These are phyloP conservation scores for Arabidopsis suecica DNA, from an alignment of 345 rosid species.

Conservation along the genomic window DNA sequence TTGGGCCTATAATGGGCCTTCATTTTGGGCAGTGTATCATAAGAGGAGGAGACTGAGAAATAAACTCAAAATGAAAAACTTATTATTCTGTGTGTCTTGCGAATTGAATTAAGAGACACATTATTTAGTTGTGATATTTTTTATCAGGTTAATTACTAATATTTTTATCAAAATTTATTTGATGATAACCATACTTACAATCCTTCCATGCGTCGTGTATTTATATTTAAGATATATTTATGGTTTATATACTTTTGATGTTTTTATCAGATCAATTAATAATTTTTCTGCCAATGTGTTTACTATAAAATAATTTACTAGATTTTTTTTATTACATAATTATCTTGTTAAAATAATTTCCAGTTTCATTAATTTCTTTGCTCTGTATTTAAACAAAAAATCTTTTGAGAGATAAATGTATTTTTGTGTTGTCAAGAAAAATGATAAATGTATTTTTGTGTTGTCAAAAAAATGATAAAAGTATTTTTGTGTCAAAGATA, in stretches of 20 bases:
- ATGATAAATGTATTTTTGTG: no score
- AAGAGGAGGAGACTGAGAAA: background rate
- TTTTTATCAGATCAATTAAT: background rate
- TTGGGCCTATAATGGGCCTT: slow-evolving; percentile 34
- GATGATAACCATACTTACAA: no score
- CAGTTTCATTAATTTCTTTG: background rate
- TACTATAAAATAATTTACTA: no score
- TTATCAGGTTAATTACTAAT: no score
- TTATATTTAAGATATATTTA: no score
- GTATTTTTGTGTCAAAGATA: background rate
- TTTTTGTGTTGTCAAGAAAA: no score
- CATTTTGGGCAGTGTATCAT: background rate
- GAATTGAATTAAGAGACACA: background rate
- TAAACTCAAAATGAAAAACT: background rate
- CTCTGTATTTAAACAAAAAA: background rate
- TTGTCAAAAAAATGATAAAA: background rate
- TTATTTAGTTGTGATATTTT: no score
- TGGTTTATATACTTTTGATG: background rate
- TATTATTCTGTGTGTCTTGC: no score
- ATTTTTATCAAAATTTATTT: no score
- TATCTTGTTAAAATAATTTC: background rate
- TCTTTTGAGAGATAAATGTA: background rate
- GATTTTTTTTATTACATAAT: background rate
- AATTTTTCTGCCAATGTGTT: background rate
- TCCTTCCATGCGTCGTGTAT: background rate